phyloP scores from a whole-genome alignment of 306 rosid genomes.

The Mucuna pruriens region DNA sequence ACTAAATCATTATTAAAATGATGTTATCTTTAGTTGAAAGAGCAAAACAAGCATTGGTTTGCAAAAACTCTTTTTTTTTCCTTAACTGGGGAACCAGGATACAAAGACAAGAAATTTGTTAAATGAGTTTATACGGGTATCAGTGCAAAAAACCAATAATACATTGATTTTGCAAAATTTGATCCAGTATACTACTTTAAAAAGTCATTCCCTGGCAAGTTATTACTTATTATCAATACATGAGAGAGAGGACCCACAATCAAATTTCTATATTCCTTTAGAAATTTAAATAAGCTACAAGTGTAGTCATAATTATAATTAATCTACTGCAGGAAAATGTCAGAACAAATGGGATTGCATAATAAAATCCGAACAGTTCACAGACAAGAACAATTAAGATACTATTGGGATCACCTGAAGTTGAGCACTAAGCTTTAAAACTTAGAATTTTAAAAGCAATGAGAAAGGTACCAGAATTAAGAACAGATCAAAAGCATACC shows the following conservation, averaged over 20 bases:
- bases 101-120: not conserved
- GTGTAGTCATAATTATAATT: constrained; percentile 14
- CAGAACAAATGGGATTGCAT: not conserved
- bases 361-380: not conserved
- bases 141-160: constrained; percentile 1
- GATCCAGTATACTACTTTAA: not conserved
- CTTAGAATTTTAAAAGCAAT: not conserved
- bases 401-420: not conserved
- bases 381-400: not conserved
- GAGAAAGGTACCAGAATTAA: not conserved
- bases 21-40: not conserved
- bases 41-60: not conserved
- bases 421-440: not conserved
- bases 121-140: not conserved
- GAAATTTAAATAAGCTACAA: not conserved
- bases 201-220: not conserved
- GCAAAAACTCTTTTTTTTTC: not conserved
- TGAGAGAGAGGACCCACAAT: not conserved
- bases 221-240: not conserved
- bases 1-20: constrained; percentile 3
- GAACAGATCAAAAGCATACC: constrained; percentile 53
- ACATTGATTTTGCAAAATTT: not conserved
- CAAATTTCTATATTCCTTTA: not conserved
- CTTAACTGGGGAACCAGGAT: constrained; percentile 4
- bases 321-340: not conserved